Percentiles rank a stretch among this genome's conserved stretches.
These are phyloP conservation scores for Thermoascus crustaceus DNA, from an alignment of 2,329 filamentous ascomycete species.

Conservation along the genomic window DNA sequence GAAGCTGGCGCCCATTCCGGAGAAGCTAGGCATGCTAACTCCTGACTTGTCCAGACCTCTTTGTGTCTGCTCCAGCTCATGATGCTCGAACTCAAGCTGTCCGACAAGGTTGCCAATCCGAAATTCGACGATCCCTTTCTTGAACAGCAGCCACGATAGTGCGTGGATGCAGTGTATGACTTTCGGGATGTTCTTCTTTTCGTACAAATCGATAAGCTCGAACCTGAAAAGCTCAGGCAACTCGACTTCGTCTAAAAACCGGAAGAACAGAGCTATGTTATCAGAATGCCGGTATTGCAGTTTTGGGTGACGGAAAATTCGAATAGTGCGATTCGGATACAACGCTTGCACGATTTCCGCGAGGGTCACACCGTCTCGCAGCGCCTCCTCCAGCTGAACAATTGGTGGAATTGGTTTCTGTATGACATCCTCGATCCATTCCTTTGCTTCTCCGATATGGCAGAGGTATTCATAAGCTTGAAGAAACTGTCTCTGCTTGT, in stretches of 20 bases:
- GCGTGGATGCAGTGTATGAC: slow-evolving; percentile 99
- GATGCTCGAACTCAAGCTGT: slow-evolving; percentile 93
- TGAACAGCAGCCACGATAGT: slow-evolving; percentile 91
- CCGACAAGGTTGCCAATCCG: slow-evolving; percentile 94
- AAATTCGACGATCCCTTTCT: slow-evolving; percentile 90
- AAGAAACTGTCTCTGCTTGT: slow-evolving; percentile 91
- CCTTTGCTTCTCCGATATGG: slow-evolving; percentile 96
- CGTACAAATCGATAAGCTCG: slow-evolving; percentile 93
- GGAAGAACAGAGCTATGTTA: slow-evolving; percentile 95
- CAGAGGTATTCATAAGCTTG: slow-evolving; percentile 98
- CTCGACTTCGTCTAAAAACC: slow-evolving; percentile 83
- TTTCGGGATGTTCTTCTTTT: slow-evolving; percentile 99
- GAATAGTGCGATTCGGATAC: slow-evolving; percentile 63
- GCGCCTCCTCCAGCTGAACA: slow-evolving; percentile 83
- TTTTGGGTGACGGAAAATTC: slow-evolving; percentile 77
- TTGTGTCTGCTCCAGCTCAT: slow-evolving; percentile 93
- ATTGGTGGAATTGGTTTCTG: slow-evolving; percentile 81
- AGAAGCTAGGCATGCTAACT: slow-evolving; percentile 93
- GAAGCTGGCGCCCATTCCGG: slow-evolving; percentile 93
- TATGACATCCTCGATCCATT: slow-evolving; percentile 95
- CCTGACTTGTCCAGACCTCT: slow-evolving; percentile 95
- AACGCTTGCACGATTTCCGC: slow-evolving; percentile 90
- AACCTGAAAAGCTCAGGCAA: slow-evolving; percentile 94
- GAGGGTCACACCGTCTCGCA: slow-evolving; percentile 86
- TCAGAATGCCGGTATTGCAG: slow-evolving; percentile 94